A percentile compares a stretch with the other conserved stretches of the same genome.
phyloP scores from a whole-genome alignment of 2,329 filamentous ascomycete genomes.

The Metarhizium brunneum region DNA sequence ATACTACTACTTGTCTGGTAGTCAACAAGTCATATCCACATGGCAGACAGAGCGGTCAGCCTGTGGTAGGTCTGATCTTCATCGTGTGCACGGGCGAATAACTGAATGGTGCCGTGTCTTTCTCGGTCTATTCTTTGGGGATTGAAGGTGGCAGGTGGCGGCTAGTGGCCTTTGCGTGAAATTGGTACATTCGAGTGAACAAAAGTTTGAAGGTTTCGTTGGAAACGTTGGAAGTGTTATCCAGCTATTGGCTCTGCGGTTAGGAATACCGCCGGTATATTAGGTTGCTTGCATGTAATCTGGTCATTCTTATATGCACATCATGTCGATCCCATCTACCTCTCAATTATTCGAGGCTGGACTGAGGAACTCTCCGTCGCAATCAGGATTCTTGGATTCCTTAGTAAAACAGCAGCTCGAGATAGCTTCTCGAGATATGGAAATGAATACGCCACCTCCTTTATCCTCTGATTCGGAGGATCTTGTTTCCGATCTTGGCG shows the following conservation, averaged over 20 bases:
- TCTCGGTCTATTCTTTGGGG: neutral
- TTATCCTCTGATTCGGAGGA: slow-evolving; percentile 14
- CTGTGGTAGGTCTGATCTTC: neutral
- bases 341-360: slow-evolving; percentile 20
- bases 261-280: neutral
- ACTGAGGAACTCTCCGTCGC: slow-evolving; percentile 7
- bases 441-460: slow-evolving; percentile 10
- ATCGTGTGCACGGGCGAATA: neutral
- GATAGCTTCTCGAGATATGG: slow-evolving; percentile 14
- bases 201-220: neutral
- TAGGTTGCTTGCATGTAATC: neutral
- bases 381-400: slow-evolving; percentile 13
- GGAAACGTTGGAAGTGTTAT: neutral
- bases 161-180: neutral
- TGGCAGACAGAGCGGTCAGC: neutral
- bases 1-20: neutral
- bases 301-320: neutral
- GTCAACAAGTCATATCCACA: neutral
- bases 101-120: neutral
- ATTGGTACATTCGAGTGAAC: neutral
- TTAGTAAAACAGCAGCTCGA: slow-evolving; percentile 20
- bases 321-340: slow-evolving; percentile 16
- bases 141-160: slow-evolving; percentile 1
- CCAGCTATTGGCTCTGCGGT: neutral
- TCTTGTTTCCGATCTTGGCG: slow-evolving; percentile 24